Percentiles rank a stretch among this genome's conserved stretches.
phyloP scores from a whole-genome alignment of 2,329 filamentous ascomycete species.

The Colletotrichum cordylinicola region DNA sequence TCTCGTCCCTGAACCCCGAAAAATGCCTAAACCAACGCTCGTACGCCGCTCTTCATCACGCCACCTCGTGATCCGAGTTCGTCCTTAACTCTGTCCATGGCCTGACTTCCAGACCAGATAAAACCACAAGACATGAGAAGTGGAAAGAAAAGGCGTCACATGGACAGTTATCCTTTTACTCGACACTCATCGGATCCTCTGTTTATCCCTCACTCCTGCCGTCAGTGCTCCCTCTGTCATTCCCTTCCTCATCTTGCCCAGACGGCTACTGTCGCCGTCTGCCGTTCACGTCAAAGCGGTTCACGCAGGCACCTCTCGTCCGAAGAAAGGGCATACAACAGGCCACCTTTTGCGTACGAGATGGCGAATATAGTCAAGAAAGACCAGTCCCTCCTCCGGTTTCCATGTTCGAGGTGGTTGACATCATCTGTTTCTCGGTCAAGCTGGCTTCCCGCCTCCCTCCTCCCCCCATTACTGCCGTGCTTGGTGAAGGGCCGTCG shows the following conservation, averaged over 20 bases:
- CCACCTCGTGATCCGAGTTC: background rate
- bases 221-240: background rate
- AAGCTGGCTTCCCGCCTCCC: fast-evolving
- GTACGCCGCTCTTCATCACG: background rate
- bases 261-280: background rate
- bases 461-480: background rate
- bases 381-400: background rate
- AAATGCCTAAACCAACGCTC: background rate
- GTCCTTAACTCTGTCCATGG: background rate
- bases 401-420: background rate
- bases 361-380: background rate
- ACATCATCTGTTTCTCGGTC: background rate
- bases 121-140: background rate
- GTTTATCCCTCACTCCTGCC: background rate
- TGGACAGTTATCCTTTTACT: background rate
- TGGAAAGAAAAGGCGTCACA: background rate
- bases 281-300: background rate
- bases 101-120: background rate
- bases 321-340: background rate
- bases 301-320: background rate
- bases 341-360: background rate
- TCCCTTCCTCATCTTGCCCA: background rate
- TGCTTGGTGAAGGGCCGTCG: fast-evolving
- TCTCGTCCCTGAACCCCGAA: background rate
- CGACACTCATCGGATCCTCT: background rate